These are phyloP conservation scores for Salvia sclarea DNA, from an alignment of 305 asterid species.

Conservation along the genomic window DNA sequence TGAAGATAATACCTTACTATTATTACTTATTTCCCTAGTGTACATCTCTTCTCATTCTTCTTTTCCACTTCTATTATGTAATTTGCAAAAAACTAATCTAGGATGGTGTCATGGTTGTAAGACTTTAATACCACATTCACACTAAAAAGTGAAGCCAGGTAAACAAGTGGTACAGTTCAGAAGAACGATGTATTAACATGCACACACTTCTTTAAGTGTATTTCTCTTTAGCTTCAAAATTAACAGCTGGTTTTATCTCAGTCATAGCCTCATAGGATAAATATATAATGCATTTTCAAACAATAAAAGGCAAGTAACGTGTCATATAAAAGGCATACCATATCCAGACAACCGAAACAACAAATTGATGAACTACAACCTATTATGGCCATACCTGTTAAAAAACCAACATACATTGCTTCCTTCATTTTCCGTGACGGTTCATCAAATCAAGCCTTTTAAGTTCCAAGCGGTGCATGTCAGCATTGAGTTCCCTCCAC, in stretches of 20 bases:
- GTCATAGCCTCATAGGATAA: not conserved
- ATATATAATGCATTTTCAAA: not conserved
- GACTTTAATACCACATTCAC: constrained; percentile 2
- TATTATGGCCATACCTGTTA: constrained; percentile 23
- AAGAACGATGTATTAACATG: not conserved
- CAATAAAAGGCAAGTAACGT: not conserved
- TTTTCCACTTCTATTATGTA: not conserved
- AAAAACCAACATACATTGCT: not conserved
- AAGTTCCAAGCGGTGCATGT: constrained; percentile 4
- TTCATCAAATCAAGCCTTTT: constrained; percentile 17
- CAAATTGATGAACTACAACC: not conserved
- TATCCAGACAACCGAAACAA: not conserved
- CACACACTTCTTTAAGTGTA: not conserved
- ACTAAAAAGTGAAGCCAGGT: not conserved
- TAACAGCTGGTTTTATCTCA: not conserved
- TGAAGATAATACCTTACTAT: not conserved
- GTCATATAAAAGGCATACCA: not conserved
- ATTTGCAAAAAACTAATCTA: not conserved
- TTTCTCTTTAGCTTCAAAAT: not conserved
- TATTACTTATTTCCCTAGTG: not conserved
- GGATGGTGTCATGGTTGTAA: not conserved
- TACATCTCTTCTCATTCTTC: too few species aligned
- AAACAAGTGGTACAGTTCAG: not conserved
- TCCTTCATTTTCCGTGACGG: not conserved
- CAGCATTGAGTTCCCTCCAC: constrained; percentile 23